Evolutionary conservation across 371 early-diverging fungal species (phyloP).

Genomic region (Mucor indicus): DNA sequence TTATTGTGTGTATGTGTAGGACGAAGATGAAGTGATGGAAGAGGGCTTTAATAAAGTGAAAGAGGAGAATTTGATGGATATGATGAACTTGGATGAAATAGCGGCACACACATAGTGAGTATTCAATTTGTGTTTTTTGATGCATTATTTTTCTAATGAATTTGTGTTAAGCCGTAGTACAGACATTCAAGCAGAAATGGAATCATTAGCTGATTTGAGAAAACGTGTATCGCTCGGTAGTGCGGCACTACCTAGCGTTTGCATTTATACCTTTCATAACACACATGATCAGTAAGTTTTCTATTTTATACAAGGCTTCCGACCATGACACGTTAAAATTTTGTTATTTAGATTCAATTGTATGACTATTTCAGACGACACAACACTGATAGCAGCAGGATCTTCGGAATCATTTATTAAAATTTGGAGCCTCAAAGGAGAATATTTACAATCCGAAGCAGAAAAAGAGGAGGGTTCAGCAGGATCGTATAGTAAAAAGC

Average conservation of each 20-base stretch:
- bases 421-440: slow-evolving; percentile 80
- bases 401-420: slow-evolving; percentile 89
- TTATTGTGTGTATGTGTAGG: neutral
- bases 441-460: slow-evolving; percentile 52
- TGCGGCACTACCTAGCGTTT: slow-evolving; percentile 87
- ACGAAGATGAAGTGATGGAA: neutral
- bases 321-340: neutral
- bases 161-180: slow-evolving; percentile 49
- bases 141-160: neutral
- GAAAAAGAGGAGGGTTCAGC: slow-evolving; percentile 13
- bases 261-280: slow-evolving; percentile 98
- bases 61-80: slow-evolving; percentile 4
- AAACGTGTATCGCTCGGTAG: slow-evolving; percentile 76
- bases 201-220: slow-evolving; percentile 79
- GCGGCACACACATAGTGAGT: slow-evolving; percentile 63
- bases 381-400: slow-evolving; percentile 79
- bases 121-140: neutral
- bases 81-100: slow-evolving; percentile 35
- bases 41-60: slow-evolving; percentile 1
- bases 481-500: slow-evolving; percentile 57
- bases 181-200: slow-evolving; percentile 75
- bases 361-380: slow-evolving; percentile 72
- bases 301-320: neutral
- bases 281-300: slow-evolving; percentile 72
- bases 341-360: slow-evolving; percentile 62